Conservation (phyloP, 208 protist genomes). For the Crithidia sp. region DNA sequence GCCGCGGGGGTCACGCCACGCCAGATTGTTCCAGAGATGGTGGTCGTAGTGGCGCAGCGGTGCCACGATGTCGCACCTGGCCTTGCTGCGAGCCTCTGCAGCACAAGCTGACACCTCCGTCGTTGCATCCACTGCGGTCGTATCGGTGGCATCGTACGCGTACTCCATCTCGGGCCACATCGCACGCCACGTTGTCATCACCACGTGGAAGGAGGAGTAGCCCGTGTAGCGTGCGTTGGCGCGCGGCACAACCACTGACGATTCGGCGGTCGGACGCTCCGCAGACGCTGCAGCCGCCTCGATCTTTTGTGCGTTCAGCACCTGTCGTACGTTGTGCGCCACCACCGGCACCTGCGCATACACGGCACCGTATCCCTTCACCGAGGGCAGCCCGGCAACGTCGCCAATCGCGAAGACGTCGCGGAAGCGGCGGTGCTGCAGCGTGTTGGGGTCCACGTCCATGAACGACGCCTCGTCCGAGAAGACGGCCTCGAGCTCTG, state of each 20-base stretch:
- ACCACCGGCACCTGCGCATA: conserved; percentile 86
- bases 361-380: conserved; percentile 82
- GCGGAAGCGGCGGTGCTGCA: conserved; percentile 70
- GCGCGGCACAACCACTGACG: background rate
- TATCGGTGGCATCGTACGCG: conserved; percentile 4
- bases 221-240: conserved; percentile 46
- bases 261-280: background rate
- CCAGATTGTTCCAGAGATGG: conserved; percentile 77
- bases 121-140: background rate
- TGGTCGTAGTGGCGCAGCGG: conserved; percentile 52
- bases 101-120: background rate
- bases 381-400: conserved; percentile 74
- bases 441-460: conserved; percentile 72
- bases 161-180: conserved; percentile 89
- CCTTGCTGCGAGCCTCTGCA: conserved; percentile 8
- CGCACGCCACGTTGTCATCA: conserved; percentile 84
- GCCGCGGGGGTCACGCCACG: conserved; percentile 67
- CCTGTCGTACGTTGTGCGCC: conserved; percentile 77
- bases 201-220: conserved; percentile 84
- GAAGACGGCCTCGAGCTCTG: conserved; percentile 24
- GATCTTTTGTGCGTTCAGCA: conserved; percentile 36
- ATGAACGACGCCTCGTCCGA: conserved; percentile 62
- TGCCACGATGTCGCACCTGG: conserved; percentile 4
- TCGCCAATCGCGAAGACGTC: conserved; percentile 90
- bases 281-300: background rate